A percentile compares a stretch with the other conserved stretches of the same genome.
phyloP scores from a whole-genome alignment of 768 basidiomycete species.

The Russula olivacea region DNA sequence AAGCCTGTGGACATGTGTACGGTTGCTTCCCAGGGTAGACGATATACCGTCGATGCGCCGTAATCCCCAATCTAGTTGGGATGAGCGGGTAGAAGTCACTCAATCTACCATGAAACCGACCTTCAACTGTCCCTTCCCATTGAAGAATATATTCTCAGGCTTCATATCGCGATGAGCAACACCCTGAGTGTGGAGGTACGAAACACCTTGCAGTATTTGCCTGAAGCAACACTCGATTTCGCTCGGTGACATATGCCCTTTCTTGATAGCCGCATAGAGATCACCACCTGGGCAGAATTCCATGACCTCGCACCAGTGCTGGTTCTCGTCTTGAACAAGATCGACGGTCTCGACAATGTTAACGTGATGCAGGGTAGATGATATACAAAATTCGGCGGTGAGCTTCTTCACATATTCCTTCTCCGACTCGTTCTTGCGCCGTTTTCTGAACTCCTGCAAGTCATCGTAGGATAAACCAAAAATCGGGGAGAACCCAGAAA shows the following conservation, averaged over 20 bases:
- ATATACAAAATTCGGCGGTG: constrained; percentile 98
- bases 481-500: constrained; percentile 1
- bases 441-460: constrained; percentile 89
- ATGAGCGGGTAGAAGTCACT: constrained; percentile 22
- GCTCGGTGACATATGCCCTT: constrained; percentile 83
- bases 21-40: constrained; percentile 95
- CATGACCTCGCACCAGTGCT: constrained; percentile 99
- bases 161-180: constrained; percentile 98
- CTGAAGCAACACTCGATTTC: constrained; percentile 98
- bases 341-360: constrained; percentile 99
- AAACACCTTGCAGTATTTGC: constrained; percentile 84
- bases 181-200: constrained; percentile 92
- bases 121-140: constrained; percentile 89
- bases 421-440: constrained; percentile 96
- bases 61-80: constrained; percentile 88
- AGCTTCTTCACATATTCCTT: constrained; percentile 99
- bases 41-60: constrained; percentile 97
- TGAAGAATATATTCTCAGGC: constrained; percentile 95
- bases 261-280: constrained; percentile 98
- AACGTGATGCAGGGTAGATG: constrained; percentile 86
- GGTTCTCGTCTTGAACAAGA: constrained; percentile 94
- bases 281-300: constrained; percentile 99
- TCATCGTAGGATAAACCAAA: constrained; percentile 5
- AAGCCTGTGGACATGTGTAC: constrained; percentile 96
- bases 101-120: constrained; percentile 38